These are phyloP conservation scores for Bombardia bombarda DNA, from an alignment of 495 filamentous ascomycete genomes.

Conservation along the genomic window DNA sequence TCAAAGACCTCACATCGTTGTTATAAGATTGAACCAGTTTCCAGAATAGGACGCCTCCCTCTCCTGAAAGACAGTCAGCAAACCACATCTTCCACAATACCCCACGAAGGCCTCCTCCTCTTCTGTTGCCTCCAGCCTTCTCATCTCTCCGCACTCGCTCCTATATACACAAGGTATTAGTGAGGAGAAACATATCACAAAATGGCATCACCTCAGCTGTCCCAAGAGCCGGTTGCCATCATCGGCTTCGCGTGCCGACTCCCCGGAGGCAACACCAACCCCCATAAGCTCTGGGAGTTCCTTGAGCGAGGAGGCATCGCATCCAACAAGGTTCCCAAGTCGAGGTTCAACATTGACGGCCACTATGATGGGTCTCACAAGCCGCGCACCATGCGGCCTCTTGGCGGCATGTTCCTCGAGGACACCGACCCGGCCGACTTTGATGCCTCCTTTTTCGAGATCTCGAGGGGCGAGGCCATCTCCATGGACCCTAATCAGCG, in stretches of 20 bases:
- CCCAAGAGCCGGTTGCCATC: slow-evolving; percentile 25
- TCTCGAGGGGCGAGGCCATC: slow-evolving; percentile 1
- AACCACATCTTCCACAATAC: no score
- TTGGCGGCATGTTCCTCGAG: slow-evolving; percentile 22
- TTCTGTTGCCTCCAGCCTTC: neutral
- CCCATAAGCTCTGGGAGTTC: slow-evolving; percentile 34
- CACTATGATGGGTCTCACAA: slow-evolving; percentile 16
- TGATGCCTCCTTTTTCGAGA: slow-evolving; percentile 30
- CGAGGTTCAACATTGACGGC: slow-evolving; percentile 30
- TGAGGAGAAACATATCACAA: neutral
- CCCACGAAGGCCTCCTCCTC: no score
- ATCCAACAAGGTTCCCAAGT: slow-evolving; percentile 22
- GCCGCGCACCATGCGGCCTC: slow-evolving; percentile 5
- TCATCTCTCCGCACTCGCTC: neutral
- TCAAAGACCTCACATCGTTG: no score
- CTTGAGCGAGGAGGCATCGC: slow-evolving; percentile 32
- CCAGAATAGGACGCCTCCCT: no score
- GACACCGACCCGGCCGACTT: slow-evolving; percentile 17
- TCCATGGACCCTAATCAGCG: slow-evolving; percentile 59
- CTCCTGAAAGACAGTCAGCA: no score
- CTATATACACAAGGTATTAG: neutral
- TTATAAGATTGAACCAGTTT: no score
- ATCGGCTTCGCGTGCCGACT: slow-evolving; percentile 41
- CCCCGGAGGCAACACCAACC: slow-evolving; percentile 30
- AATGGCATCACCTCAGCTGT: slow-evolving; percentile 14